These are phyloP conservation scores for Trichothecium sympodiale DNA, from an alignment of 2,329 filamentous ascomycete species.

Conservation along the genomic window DNA sequence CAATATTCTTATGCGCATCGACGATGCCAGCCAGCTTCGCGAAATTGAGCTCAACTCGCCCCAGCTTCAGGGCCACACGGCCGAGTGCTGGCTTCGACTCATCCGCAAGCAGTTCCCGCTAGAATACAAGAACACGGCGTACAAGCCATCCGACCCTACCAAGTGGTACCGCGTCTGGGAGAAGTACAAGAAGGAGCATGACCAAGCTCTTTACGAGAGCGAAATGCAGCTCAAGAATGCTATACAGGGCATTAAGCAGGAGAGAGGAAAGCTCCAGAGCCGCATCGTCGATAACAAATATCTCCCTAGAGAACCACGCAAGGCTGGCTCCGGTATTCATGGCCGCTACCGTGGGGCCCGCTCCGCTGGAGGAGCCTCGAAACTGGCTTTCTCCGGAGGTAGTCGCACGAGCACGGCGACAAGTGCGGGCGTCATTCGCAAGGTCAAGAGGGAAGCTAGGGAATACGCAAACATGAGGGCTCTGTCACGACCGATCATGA, in stretches of 20 bases:
- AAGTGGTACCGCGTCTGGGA: slow-evolving; percentile 73
- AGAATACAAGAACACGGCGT: slow-evolving; percentile 48
- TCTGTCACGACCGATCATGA: slow-evolving; percentile 23
- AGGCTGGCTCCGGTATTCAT: slow-evolving; percentile 15
- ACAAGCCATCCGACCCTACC: slow-evolving; percentile 52
- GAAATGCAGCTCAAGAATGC: slow-evolving; percentile 45
- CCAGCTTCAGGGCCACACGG: slow-evolving; percentile 59
- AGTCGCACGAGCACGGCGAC: slow-evolving; percentile 40
- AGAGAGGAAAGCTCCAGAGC: slow-evolving; percentile 45
- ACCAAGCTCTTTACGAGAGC: slow-evolving; percentile 47
- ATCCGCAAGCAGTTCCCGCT: slow-evolving; percentile 68
- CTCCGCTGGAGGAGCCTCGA: too few relatives aligned
- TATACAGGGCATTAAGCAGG: slow-evolving; percentile 44
- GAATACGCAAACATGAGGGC: slow-evolving; percentile 39
- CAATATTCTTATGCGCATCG: slow-evolving; percentile 59
- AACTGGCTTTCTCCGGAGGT: slow-evolving; percentile 34
- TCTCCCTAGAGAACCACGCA: slow-evolving; percentile 31
- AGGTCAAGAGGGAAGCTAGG: slow-evolving; percentile 43
- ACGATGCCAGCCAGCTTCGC: slow-evolving; percentile 64
- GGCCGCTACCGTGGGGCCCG: slow-evolving; percentile 12
- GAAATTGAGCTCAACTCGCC: slow-evolving; percentile 65
- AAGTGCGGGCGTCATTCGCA: slow-evolving; percentile 43
- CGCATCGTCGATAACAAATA: slow-evolving; percentile 41
- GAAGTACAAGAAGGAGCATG: slow-evolving; percentile 51
- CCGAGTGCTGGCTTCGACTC: slow-evolving; percentile 67